Percentiles rank a stretch among this genome's conserved stretches.
phyloP scores from a whole-genome alignment of 768 basidiomycete genomes.

The Leccinum barrowsii region DNA sequence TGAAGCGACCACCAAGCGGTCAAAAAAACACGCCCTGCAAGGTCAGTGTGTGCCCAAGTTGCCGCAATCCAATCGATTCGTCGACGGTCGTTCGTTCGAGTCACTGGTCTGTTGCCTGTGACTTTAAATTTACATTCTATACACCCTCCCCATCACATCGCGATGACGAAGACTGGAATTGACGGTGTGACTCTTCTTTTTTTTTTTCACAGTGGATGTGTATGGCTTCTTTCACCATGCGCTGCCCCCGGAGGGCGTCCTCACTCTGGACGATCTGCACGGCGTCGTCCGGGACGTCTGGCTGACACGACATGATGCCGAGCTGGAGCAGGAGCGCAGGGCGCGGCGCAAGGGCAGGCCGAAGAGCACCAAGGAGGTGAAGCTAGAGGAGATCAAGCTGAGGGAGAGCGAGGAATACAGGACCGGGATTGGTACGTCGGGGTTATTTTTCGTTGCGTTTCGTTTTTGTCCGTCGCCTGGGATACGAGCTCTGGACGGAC shows the following conservation, averaged over 20 bases:
- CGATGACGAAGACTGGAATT: neutral
- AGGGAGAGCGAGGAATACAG: conserved; percentile 71
- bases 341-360: conserved; percentile 71
- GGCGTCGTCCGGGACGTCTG: conserved; percentile 60
- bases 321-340: conserved; percentile 57
- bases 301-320: conserved; percentile 68
- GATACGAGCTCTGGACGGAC: neutral
- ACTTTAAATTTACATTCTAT: neutral
- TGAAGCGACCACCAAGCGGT: conserved; percentile 51
- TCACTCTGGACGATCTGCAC: conserved; percentile 68
- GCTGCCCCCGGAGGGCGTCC: conserved; percentile 53
- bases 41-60: conserved; percentile 33
- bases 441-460: conserved; percentile 18
- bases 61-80: neutral
- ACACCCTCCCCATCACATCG: neutral
- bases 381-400: conserved; percentile 67
- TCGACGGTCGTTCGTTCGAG: neutral
- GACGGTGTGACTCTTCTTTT: neutral
- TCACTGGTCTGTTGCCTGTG: neutral
- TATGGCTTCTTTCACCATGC: conserved; percentile 76
- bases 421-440: conserved; percentile 67
- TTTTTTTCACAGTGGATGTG: conserved; percentile 49
- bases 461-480: neutral
- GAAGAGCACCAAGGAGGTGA: conserved; percentile 63
- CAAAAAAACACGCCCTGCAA: conserved; percentile 51